Base-by-base conservation (phyloP, 1,284 basidiomycete species). In the Sporisorium exsertum region DNA sequence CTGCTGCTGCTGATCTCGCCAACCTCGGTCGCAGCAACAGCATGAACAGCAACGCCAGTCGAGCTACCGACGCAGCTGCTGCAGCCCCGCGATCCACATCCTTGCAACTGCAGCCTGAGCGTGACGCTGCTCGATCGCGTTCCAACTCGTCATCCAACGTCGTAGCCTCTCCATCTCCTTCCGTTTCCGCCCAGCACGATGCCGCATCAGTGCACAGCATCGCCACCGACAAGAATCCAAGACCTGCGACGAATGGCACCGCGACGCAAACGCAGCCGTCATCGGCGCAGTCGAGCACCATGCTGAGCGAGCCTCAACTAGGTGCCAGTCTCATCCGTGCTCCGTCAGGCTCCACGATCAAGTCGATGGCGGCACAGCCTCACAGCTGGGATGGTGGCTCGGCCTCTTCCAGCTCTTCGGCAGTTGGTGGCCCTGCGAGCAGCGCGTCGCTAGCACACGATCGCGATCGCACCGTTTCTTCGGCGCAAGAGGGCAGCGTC, bases 311-410 rank as follows among this genome's bases (percentile, higher is more conserved):
- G 3, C 22, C 61, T 1, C 55, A 24, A 18, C 37, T n/a, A 22
- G 45, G 43, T 2, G 68, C 45, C 7, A 58, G 64, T 9, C 64
- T 78, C 40, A 64, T 72, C 47, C 67, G 76, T 24, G 63, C 71
- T 6, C 64, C 67, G 10, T 74, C 66, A 12, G 63, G 58, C 35
- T 68, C 57, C 24, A 71, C 76, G 15, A 64, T 68, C 43, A 71
- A 60, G 55, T 78, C 76, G 18, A 72, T 78, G 68, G 63, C 68
- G 15, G 72, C 40, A 2, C 60, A 69, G 26, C 60, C 76, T 15
- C 62, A 67, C 42, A 56, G 18, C 10, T 78, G 76, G 76, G 72
- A 78, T 15, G 51, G 58, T 9, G 50, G 46, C 20, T 22, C 52
- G 37, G 32, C 27, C 5, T 58, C 63, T 12, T 62, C 59, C 0